Percentiles rank a stretch among this genome's conserved stretches.
phyloP scores from a whole-genome alignment of 306 rosid genomes.

The Benincasa hispida region DNA sequence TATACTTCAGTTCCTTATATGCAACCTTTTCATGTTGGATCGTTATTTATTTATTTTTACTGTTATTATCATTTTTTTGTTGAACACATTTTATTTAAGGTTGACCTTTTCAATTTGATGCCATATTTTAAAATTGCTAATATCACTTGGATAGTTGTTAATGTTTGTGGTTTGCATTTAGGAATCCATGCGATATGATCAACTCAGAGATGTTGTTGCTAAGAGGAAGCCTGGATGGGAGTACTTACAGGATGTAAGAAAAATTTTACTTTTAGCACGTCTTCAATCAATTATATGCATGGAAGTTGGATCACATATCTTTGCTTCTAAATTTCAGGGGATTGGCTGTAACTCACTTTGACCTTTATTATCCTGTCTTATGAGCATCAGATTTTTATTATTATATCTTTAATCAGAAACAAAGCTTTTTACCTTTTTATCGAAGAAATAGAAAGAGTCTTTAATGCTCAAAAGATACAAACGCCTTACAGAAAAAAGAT shows the following conservation, averaged over 20 bases:
- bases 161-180: constrained; percentile 17
- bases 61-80: not conserved
- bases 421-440: too few relatives aligned
- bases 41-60: not conserved
- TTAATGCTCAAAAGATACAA: too few relatives aligned
- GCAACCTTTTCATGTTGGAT: not conserved
- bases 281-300: not conserved
- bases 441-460: too few relatives aligned
- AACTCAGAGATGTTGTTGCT: constrained; percentile 81
- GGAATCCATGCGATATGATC: constrained; percentile 79
- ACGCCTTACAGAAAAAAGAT: too few relatives aligned
- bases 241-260: constrained; percentile 72
- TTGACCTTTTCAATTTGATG: not conserved
- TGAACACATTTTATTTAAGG: not conserved
- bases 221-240: constrained; percentile 95
- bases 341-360: not conserved
- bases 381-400: not conserved
- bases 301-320: not conserved
- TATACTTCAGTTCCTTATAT: not conserved
- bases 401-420: too few relatives aligned
- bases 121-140: not conserved
- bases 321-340: not conserved
- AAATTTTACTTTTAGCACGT: constrained; percentile 3
- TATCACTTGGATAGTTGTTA: not conserved
- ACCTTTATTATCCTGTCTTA: not conserved